Evolutionary conservation across 2,329 filamentous ascomycete genomes (phyloP), one percentile per base, ranked within the genome.

Genomic region (Fusarium chlamydosporum): DNA sequence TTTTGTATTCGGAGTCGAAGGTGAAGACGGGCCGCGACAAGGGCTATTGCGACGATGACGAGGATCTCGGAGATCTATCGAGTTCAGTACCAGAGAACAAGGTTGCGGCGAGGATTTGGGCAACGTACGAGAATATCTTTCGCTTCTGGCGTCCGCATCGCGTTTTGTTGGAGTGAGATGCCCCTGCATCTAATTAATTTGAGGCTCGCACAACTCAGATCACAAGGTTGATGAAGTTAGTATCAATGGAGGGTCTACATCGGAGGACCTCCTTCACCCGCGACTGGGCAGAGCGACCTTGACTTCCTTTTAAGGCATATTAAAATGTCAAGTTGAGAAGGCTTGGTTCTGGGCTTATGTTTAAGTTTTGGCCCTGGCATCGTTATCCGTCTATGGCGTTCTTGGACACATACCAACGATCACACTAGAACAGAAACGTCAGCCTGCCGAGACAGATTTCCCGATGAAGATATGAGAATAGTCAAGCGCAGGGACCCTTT

Each of bases 1-100:
- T 65, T 56, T 35, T 73, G 70, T 0, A 73, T 51, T 7, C 45
- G 45, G 0, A 73, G 47, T 3, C 70, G 68, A 0, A 73, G 63
- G 7, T 72, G 68, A 0, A 72, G 42, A 3, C 69, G 66, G 1
- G 69, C 69, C 9, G 38, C 27, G 12, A 72, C 58, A 13, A 71
- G 66, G 8, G n/a, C 43, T 0, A 60, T 47, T 0, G 69, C 69
- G n/a, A 71, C 4, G 0, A 72, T n/a, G 10, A 72, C 56, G 12
- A 60, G 33, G 20, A 65, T 55, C 18, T 67, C 45, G 12, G 66
- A 61, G 4, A 41, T 10, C 69, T 71, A 7, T 2, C 2, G 0
- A 1, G 18, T n/a, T 38, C 6, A 53, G 20, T 11, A 16, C 13
- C 13, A 12, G 18, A 29, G 29, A 23, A 9, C 7, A 29, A 29